These are phyloP conservation scores for Arabidopsis suecica DNA, from an alignment of 345 rosid genomes.

Conservation along the genomic window DNA sequence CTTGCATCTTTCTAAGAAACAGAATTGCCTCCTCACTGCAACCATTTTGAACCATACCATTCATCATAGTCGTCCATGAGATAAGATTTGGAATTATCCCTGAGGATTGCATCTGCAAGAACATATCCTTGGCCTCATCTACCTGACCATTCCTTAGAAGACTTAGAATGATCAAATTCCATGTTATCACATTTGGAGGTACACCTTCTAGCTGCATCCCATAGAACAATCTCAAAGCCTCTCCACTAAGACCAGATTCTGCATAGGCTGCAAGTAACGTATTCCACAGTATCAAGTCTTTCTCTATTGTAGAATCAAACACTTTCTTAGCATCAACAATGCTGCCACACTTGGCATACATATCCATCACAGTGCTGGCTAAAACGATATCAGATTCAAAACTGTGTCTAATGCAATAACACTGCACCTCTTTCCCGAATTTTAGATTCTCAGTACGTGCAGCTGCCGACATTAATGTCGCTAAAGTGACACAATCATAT, in stretches of 20 bases:
- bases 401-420: conserved; percentile 68
- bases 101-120: conserved; percentile 63
- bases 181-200: conserved; percentile 63
- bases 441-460: conserved; percentile 49
- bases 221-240: conserved; percentile 71
- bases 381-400: conserved; percentile 61
- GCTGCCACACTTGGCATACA: conserved; percentile 72
- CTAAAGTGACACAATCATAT: conserved; percentile 71
- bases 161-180: conserved; percentile 71
- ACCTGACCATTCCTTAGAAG: conserved; percentile 59
- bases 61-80: conserved; percentile 65
- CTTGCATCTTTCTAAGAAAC: conserved; percentile 61
- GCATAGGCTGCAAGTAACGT: conserved; percentile 68
- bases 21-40: conserved; percentile 50
- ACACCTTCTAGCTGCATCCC: conserved; percentile 76
- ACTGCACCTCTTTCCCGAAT: conserved; percentile 67
- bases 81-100: conserved; percentile 56
- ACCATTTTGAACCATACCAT: conserved; percentile 63
- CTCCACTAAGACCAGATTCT: conserved; percentile 56
- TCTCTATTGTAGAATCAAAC: conserved; percentile 54
- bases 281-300: conserved; percentile 70
- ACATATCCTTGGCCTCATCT: conserved; percentile 62
- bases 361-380: conserved; percentile 53
- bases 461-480: conserved; percentile 64
- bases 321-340: conserved; percentile 55